phyloP scores from a whole-genome alignment of 2,329 filamentous ascomycete species.

The Teratosphaeriaceae sp. region DNA sequence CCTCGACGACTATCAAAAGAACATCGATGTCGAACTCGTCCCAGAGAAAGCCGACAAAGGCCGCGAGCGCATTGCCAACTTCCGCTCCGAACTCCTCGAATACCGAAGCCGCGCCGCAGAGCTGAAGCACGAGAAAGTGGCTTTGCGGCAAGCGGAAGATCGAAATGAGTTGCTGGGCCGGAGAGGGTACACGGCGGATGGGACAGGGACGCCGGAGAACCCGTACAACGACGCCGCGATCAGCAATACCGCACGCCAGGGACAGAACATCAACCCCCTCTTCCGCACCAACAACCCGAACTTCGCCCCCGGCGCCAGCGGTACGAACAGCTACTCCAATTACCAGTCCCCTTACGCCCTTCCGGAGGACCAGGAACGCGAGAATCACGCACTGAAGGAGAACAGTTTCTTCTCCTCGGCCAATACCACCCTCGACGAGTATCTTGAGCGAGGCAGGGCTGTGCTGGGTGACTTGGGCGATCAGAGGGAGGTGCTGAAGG shows the following conservation, averaged over 20 bases:
- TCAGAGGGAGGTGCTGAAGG: constrained; percentile 92
- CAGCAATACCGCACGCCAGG: constrained; percentile 20
- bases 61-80: constrained; percentile 74
- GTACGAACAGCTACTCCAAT: constrained; percentile 34
- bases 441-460: constrained; percentile 81
- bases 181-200: constrained; percentile 61
- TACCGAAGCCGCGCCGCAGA: constrained; percentile 72
- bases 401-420: constrained; percentile 80
- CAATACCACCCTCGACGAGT: constrained; percentile 84
- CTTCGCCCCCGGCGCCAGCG: constrained; percentile 23
- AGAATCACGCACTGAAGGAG: constrained; percentile 79
- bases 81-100: constrained; percentile 72
- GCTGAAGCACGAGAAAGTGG: constrained; percentile 70
- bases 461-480: constrained; percentile 83
- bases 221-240: constrained; percentile 65
- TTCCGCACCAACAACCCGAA: constrained; percentile 32
- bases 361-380: constrained; percentile 40
- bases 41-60: constrained; percentile 89
- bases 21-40: constrained; percentile 84
- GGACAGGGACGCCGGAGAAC: constrained; percentile 72
- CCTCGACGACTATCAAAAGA: constrained; percentile 81
- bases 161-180: constrained; percentile 78
- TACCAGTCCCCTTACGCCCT: constrained; percentile 32
- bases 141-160: constrained; percentile 41
- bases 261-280: constrained; percentile 29